Evolutionary conservation across 2,329 filamentous ascomycete genomes (phyloP), one percentile per base, ranked within the genome.

Genomic region (Aaosphaeria pasadenensis): DNA sequence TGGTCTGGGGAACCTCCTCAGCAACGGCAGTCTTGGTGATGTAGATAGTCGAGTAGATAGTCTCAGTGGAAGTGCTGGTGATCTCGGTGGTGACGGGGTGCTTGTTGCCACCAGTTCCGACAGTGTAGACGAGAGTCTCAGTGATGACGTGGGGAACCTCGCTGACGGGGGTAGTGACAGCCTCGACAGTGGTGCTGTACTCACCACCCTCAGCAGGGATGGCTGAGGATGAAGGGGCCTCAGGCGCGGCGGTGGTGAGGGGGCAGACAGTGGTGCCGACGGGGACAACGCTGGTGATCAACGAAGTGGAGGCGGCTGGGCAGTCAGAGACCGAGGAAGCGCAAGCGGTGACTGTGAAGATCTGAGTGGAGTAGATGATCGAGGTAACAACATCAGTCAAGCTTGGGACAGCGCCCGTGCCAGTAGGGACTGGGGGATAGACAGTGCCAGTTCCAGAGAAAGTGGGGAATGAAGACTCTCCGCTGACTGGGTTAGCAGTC

Each of bases 221-320:
- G 43, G 46, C 48, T 36, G 51, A 48, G 30, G 30, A 32, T 17
- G 47, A 55, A n/a, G 33, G 33, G n/a, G 33, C n/a, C 9, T 9
- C 33, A n/a, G 33, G 7, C 46, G 46, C 51, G 51, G 56, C 53
- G 39, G 41, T 48, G 30, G 33, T 36, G 45, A 50, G 49, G 35
- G 73, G 68, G 63, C 73, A 76, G 60, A 76, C 62, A 36, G 74
- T 76, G 48, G 73, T 77, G 39, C 68, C 68, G 42, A 73, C 56
- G 31, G 71, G 55, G 36, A 74, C 55, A 51, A 70, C 63, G 46
- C 66, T 69, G 48, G 74, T 76, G 53, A 71, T 50, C 46, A 72
- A 56, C 24, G 59, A 58, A 39, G 64, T 64, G 30, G 69, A 62
- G 28, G 51, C 49, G 44, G 57, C 53, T 5, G 71, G 72, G 61